Percentiles rank a stretch among this genome's conserved stretches.
Evolutionary conservation across 73 alveolate genomes (phyloP).

Genomic region (Diophrys appendiculata): DNA sequence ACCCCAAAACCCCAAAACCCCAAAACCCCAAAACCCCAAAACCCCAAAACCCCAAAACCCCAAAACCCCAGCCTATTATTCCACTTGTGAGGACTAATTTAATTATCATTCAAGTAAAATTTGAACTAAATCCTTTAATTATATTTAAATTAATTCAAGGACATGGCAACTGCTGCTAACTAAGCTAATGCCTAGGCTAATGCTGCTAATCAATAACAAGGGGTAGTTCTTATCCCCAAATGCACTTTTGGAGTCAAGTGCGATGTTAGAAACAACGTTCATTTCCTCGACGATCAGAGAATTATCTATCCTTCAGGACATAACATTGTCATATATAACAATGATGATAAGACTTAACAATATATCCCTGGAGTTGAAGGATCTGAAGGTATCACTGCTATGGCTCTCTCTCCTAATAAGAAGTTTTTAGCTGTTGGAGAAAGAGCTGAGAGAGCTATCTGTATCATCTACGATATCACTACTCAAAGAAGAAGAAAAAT

Average conservation of each 20-base stretch:
- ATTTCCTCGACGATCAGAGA: slow-evolving; percentile 83
- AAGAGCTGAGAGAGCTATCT: slow-evolving; percentile 76
- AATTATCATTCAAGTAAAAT: no score
- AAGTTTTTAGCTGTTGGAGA: slow-evolving; percentile 76
- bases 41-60: no score
- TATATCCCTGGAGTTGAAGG: slow-evolving; percentile 80
- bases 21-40: no score
- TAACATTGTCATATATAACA: slow-evolving; percentile 80
- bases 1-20: no score
- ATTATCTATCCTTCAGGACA: slow-evolving; percentile 95
- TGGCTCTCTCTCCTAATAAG: slow-evolving; percentile 70
- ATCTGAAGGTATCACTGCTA: slow-evolving; percentile 75
- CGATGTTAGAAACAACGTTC: slow-evolving; percentile 64
- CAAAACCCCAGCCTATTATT: no score
- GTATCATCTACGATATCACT: slow-evolving; percentile 68
- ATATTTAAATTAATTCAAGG: no score
- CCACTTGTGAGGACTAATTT: no score
- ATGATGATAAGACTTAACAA: slow-evolving; percentile 70
- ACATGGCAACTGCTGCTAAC: no score
- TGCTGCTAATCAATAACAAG: not conserved
- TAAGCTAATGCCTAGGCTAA: no score
- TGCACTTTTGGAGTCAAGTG: slow-evolving; percentile 80
- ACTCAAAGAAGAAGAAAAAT: slow-evolving; percentile 70
- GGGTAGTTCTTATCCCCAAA: slow-evolving; percentile 1
- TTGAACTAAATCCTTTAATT: no score